Base-by-base conservation (phyloP, 805 yeast genomes). In the Candida coleopterorum region DNA sequence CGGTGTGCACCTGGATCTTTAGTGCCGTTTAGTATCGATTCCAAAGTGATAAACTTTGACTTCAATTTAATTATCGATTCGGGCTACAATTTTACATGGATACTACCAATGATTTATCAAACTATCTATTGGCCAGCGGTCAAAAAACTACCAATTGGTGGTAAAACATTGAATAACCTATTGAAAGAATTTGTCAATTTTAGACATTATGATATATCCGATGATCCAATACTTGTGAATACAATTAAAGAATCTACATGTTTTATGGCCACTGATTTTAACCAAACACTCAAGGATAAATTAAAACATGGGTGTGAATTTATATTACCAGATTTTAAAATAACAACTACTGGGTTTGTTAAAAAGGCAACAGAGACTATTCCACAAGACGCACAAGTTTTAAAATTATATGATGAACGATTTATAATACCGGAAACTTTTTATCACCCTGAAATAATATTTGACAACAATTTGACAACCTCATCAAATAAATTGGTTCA, bases 131-230 rank as follows among this genome's bases (percentile, higher is more conserved):
- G 87, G 77, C 74, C 77, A 23, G 96, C 88, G 0, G 78, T 87
- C 2, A 74, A 76, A 43, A 80, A 85, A 42, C 60, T 89, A 36
- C 90, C 88, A 30, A 75, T 94, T 32, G 98, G 93, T 0, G 99
- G 99, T 0, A 73, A 85, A 39, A 68, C 85, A 34, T 60, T 93
- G 35, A 85, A 87, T 36, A 96, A 96, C 3, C 75, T 81, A 34
- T 58, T 94, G 35, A 72, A 88, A 44, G 97, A 93, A 52, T 70
- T 85, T 33, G 75, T 90, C 9, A 86, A 96, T 2, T 93, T 84
- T 53, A 70, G 97, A 37, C 93, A 93, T 62, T 93, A 89, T 56
- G 90, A 93, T 52, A 88, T 93, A 47, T 79, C 86, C 53, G 96
- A 93, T 42, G 99, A 94, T 58, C 81, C 95, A 0, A 67, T 84